Conservation (phyloP, 73 alveolate genomes). For the Tetrahymena malaccensis region DNA sequence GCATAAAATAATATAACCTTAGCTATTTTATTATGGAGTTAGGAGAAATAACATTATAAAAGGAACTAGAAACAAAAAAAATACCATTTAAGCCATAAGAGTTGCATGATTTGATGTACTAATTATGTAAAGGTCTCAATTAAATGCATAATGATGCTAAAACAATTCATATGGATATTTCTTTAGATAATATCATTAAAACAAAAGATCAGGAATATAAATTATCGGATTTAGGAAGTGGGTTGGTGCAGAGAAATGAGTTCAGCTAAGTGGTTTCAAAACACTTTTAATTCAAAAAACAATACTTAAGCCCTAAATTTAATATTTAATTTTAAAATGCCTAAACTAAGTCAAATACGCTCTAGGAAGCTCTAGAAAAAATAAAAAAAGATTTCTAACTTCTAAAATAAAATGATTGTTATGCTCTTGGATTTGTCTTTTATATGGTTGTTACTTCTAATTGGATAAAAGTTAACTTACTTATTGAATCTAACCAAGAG, state of each 20-base stretch:
- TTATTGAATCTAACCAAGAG: too few species aligned
- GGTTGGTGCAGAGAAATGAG: background rate
- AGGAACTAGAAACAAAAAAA: background rate
- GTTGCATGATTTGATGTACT: background rate
- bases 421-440: background rate
- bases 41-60: background rate
- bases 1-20: background rate
- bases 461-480: too few species aligned
- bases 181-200: background rate
- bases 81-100: background rate
- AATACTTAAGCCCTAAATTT: background rate
- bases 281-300: background rate
- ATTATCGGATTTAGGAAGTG: background rate
- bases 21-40: background rate
- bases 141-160: background rate
- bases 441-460: background rate
- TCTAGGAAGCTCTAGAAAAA: too few species aligned
- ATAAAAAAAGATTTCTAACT: background rate
- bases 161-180: background rate
- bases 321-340: too few species aligned
- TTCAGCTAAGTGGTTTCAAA: background rate
- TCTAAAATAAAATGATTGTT: background rate
- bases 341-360: too few species aligned
- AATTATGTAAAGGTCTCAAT: background rate
- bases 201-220: background rate